Base-by-base conservation (phyloP, 2,329 filamentous ascomycete species). In the Exutisphaerella laricina region DNA sequence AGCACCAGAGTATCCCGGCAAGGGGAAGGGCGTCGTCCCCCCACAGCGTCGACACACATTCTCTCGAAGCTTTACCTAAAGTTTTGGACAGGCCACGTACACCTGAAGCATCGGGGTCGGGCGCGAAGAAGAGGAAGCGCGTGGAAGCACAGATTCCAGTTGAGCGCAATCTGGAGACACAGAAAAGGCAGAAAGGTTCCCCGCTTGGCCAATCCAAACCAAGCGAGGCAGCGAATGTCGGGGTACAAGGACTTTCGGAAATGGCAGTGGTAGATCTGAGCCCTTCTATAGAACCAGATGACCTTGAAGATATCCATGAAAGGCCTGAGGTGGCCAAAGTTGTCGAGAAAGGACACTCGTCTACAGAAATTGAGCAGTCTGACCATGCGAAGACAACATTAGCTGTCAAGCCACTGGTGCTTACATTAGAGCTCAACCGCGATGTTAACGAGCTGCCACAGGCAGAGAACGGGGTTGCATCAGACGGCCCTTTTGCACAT, bases 281-380 rank as follows among this genome's bases (percentile, higher is more conserved):
- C 14, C 13, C 14, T 18, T 32, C 13, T 9, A 5, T 17, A 2
- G n/a, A 17, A 18, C 3, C 50, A 3, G 34, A 46, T 5, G 50
- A 57, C 13, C 58, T 63, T 43, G 42, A 54, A 26, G 32, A 39
- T 5, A 41, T 58, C 7, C 41, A n/a, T 35, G 4, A 39, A 47
- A 23, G 47, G 56, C 17, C 38, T 49, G 16, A 30, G 48, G 5
- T 47, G 54, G 9, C 43, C n/a, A n/a, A n/a, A n/a, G n/a, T n/a
- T n/a, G n/a, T n/a, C 10, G 31, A 48, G 40, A 21, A 26, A 12
- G 17, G 33, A 41, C 21, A 18, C 30, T 16, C 4, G 17, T 4
- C 21, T 5, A 12, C 6, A 33, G n/a, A n/a, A n/a, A n/a, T n/a
- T n/a, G n/a, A n/a, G n/a, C n/a, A n/a, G n/a, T n/a, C n/a, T n/a